These are phyloP conservation scores for Porcisia deanei DNA, from an alignment of 208 protist genomes.

Conservation along the genomic window DNA sequence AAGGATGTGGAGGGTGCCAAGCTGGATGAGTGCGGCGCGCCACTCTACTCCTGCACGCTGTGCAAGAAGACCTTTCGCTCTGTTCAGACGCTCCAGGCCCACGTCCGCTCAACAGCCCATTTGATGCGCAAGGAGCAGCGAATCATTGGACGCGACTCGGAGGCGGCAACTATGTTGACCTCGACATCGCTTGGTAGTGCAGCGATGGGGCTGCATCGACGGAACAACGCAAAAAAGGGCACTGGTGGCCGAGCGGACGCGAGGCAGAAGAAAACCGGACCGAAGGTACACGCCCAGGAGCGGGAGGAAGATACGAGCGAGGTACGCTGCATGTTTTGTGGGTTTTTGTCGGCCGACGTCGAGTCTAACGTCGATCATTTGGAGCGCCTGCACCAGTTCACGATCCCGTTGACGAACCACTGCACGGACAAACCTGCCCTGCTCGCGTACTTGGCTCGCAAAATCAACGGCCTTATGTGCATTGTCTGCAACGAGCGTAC, in stretches of 20 bases:
- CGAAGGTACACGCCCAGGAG: conserved; percentile 63
- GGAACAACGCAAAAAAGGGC: conserved; percentile 75
- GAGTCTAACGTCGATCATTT: conserved; percentile 75
- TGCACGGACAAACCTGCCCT: conserved; percentile 68
- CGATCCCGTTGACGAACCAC: conserved; percentile 67
- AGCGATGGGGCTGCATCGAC: conserved; percentile 87
- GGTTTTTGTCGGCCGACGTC: conserved; percentile 41
- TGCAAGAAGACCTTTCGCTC: conserved; percentile 92
- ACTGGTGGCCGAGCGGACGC: conserved; percentile 10
- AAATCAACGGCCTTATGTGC: conserved; percentile 88
- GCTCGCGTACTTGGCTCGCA: conserved; percentile 80
- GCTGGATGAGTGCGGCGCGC: conserved; percentile 40
- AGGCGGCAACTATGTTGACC: conserved; percentile 79
- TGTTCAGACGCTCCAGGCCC: conserved; percentile 89
- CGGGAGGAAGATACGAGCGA: conserved; percentile 81
- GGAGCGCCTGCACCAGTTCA: conserved; percentile 62
- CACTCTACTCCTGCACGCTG: conserved; percentile 85
- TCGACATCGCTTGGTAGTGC: conserved; percentile 86
- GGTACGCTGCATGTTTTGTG: conserved; percentile 86
- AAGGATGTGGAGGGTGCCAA: conserved; percentile 23
- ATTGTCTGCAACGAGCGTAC: conserved; percentile 89
- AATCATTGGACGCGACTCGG: conserved; percentile 82
- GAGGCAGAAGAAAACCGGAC: conserved; percentile 25
- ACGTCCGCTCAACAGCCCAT: conserved; percentile 90
- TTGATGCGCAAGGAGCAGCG: conserved; percentile 92